Percentiles rank a stretch among this genome's conserved stretches.
Evolutionary conservation across 2,329 filamentous ascomycete species (phyloP).

Genomic region (Colletotrichum scovillei): DNA sequence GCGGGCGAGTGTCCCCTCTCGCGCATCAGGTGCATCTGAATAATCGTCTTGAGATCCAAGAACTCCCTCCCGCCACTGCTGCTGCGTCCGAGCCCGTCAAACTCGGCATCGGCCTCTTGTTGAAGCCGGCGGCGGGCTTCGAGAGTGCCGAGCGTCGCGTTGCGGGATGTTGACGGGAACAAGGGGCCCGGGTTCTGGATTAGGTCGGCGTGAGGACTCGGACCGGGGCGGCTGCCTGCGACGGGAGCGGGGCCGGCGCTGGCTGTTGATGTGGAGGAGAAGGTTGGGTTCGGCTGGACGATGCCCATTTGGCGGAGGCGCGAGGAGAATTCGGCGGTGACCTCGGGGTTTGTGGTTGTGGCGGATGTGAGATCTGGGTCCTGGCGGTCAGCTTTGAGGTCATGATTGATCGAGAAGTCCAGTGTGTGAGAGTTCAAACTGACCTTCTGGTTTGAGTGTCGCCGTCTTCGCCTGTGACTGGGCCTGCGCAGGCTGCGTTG

Average conservation of each 20-base stretch:
- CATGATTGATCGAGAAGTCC: background rate
- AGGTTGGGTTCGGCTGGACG: slow-evolving; percentile 64
- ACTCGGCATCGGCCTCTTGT: slow-evolving; percentile 55
- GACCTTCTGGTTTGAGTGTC: slow-evolving; percentile 47
- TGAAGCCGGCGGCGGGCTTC: slow-evolving; percentile 59
- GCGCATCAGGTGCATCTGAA: slow-evolving; percentile 58
- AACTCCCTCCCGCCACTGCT: slow-evolving; percentile 54
- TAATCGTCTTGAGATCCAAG: slow-evolving; percentile 58
- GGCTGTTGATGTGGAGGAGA: slow-evolving; percentile 63
- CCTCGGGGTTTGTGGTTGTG: slow-evolving; percentile 49
- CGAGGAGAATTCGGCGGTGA: slow-evolving; percentile 58
- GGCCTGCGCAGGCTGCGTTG: slow-evolving; percentile 29
- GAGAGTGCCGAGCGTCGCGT: slow-evolving; percentile 61
- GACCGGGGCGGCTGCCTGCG: background rate
- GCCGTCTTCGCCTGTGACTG: slow-evolving; percentile 34
- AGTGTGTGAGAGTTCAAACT: slow-evolving; percentile 23
- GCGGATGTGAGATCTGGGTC: slow-evolving; percentile 53
- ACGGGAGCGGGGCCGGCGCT: too few species aligned
- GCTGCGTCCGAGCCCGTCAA: slow-evolving; percentile 51
- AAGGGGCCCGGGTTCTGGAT: slow-evolving; percentile 39
- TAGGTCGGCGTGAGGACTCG: slow-evolving; percentile 18
- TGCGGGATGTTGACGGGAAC: slow-evolving; percentile 48
- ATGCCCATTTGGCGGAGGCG: slow-evolving; percentile 67
- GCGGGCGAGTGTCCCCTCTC: slow-evolving; percentile 49
- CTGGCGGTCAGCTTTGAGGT: background rate